These are phyloP conservation scores for Tausonia pullulans DNA, from an alignment of 1,284 basidiomycete species.

Conservation along the genomic window DNA sequence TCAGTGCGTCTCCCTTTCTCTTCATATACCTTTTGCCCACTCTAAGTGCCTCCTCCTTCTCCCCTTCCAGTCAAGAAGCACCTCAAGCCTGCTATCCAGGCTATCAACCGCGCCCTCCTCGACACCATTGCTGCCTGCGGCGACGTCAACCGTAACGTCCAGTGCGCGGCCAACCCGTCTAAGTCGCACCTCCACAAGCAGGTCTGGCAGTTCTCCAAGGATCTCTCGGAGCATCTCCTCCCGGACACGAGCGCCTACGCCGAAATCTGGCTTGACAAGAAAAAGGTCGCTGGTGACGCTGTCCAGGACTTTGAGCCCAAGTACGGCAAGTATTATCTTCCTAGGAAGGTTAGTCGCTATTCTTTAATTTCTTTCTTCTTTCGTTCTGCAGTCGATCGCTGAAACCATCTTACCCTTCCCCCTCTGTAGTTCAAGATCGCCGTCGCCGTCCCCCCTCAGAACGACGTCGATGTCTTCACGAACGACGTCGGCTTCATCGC, in stretches of 20 bases:
- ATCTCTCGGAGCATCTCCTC: constrained; percentile 74
- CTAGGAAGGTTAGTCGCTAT: constrained; percentile 57
- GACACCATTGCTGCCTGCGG: constrained; percentile 98
- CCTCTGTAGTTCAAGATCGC: constrained; percentile 82
- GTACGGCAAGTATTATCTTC: constrained; percentile 94
- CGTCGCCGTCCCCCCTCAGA: constrained; percentile 89
- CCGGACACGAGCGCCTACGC: constrained; percentile 91
- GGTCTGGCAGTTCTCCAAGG: constrained; percentile 77
- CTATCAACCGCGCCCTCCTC: constrained; percentile 80
- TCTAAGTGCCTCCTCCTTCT: background rate
- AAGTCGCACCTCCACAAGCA: constrained; percentile 72
- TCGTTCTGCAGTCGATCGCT: background rate
- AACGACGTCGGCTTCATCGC: constrained; percentile 96
- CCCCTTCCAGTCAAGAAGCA: constrained; percentile 66
- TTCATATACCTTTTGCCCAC: background rate
- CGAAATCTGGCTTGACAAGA: constrained; percentile 98
- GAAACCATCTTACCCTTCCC: background rate
- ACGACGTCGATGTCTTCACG: constrained; percentile 91
- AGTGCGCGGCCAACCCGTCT: constrained; percentile 83
- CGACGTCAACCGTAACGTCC: constrained; percentile 87
- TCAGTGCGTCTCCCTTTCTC: constrained; percentile 31
- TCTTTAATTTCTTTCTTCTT: background rate
- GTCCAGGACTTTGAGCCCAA: constrained; percentile 89
- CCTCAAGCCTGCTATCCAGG: constrained; percentile 91
- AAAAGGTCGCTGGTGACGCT: constrained; percentile 80